These are phyloP conservation scores for Balakata baccata DNA, from an alignment of 345 rosid genomes.

Conservation along the genomic window DNA sequence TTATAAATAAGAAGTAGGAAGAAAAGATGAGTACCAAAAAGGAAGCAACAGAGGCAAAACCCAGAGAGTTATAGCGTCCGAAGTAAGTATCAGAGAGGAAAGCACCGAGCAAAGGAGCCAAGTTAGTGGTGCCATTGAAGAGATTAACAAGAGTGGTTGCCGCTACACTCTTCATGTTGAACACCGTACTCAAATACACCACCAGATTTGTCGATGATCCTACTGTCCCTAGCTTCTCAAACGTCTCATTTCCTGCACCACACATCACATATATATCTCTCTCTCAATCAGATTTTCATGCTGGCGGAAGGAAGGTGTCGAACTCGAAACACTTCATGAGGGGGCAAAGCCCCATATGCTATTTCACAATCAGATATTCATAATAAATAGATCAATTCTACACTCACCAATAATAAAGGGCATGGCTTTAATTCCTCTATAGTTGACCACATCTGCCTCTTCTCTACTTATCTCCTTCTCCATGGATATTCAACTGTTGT, in stretches of 20 bases:
- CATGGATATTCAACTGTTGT: too few species aligned
- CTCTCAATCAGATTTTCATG: too few species aligned
- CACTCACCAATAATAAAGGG: slow-evolving; percentile 22
- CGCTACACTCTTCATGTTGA: slow-evolving; percentile 37
- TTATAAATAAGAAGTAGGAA: too few species aligned
- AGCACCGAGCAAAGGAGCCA: slow-evolving; percentile 40
- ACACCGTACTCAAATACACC: slow-evolving; percentile 37
- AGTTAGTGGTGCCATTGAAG: slow-evolving; percentile 33
- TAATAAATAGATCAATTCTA: too few species aligned
- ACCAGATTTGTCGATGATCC: slow-evolving; percentile 35
- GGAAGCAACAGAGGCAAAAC: slow-evolving; percentile 32
- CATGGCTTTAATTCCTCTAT: slow-evolving; percentile 28
- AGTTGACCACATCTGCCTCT: not conserved
- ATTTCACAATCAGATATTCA: too few species aligned
- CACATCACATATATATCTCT: too few species aligned
- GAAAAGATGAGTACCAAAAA: slow-evolving; percentile 16
- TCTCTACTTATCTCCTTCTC: not conserved
- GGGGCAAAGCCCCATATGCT: too few species aligned
- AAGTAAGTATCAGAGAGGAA: slow-evolving; percentile 35
- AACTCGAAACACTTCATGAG: too few species aligned
- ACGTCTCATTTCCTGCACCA: slow-evolving; percentile 24
- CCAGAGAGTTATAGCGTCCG: slow-evolving; percentile 37
- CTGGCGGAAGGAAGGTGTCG: too few species aligned
- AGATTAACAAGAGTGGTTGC: slow-evolving; percentile 30
- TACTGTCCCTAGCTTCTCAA: slow-evolving; percentile 42